These are phyloP conservation scores for Plasmodium blacklocki DNA, from an alignment of 169 alveolate genomes.

Conservation along the genomic window DNA sequence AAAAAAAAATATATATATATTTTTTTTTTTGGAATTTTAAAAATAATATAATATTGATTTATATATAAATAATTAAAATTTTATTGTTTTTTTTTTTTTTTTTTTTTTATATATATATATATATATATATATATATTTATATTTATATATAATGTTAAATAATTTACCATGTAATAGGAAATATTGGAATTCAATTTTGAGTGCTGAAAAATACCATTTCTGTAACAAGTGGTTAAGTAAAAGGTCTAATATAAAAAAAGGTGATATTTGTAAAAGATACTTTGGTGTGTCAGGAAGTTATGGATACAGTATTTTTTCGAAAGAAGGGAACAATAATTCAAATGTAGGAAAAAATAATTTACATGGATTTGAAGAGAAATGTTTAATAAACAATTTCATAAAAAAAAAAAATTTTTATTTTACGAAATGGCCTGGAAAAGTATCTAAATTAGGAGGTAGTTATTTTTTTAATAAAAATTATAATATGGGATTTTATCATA, in stretches of 20 bases:
- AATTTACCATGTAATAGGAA: conserved; percentile 10
- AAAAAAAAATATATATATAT: too few relatives aligned
- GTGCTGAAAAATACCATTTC: background rate
- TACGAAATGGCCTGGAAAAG: conserved; percentile 84
- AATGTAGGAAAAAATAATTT: conserved; percentile 73
- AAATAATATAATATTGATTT: too few relatives aligned
- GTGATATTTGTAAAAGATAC: conserved; percentile 24
- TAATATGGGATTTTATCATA: conserved; percentile 75
- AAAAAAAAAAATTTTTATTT: conserved; percentile 81
- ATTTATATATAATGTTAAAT: conserved; percentile 31
- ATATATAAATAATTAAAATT: too few relatives aligned
- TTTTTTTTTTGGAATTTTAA: too few relatives aligned
- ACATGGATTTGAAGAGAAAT: conserved; percentile 70
- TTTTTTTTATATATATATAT: too few relatives aligned
- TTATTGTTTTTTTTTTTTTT: too few relatives aligned
- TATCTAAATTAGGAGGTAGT: conserved; percentile 80
- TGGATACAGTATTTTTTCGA: conserved; percentile 72
- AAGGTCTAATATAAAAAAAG: background rate
- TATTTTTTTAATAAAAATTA: conserved; percentile 81
- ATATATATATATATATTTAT: background rate
- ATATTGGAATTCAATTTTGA: conserved; percentile 21
- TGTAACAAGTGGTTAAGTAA: conserved; percentile 15
- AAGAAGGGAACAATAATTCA: conserved; percentile 67
- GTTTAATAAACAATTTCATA: conserved; percentile 49
- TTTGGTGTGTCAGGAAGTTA: conserved; percentile 76